Base-by-base conservation (phyloP, 2,329 filamentous ascomycete species). In the Verticillium isaacii region DNA sequence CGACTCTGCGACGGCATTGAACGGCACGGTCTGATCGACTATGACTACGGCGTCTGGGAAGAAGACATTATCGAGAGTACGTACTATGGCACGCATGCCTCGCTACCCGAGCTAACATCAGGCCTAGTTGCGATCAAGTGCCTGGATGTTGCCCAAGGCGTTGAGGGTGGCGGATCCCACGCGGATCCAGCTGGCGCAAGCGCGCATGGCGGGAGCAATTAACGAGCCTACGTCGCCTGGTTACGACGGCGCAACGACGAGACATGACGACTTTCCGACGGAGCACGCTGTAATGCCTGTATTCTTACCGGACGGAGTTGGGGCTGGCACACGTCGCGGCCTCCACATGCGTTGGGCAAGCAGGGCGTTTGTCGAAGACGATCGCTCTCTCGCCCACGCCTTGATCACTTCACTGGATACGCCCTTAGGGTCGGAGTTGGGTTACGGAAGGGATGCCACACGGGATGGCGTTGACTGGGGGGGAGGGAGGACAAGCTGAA, bases 11-110 rank as follows among this genome's bases (percentile, higher is more conserved):
- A 98, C 72, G 85, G 85, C 58, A 85, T 98, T 65, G 94, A 98
- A 75, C 89, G 90, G 67, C 89, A 96, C 72, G 95, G 95, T n/a
- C 79, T 99, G 57, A 92, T 99, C 12, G 95, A 99, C 77, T 99
- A 98, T 73, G 90, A 98, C 71, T 96, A 97, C 78, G 95, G 95
- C 9, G 91, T 98, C 32, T 96, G 92, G 86, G 95, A 98, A 76
- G 93, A 98, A 72, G 88, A 91, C 71, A 97, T 98, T 68, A 85
- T 95, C 68, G 85, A 85, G 62, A 84, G 93, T 97, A 80, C 77
- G 91, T 82, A 14, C 23, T 32, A 14, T 6, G 25, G 7, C 19
- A 50, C 25, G 17, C 14, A 7, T 9, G 41, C 41, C 41, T 50
- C 19, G 9, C 9, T 9, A 25, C n/a, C 19, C 36, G 36, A 32